phyloP scores from a whole-genome alignment of 2,329 filamentous ascomycete genomes.

The Fusarium tupiense region DNA sequence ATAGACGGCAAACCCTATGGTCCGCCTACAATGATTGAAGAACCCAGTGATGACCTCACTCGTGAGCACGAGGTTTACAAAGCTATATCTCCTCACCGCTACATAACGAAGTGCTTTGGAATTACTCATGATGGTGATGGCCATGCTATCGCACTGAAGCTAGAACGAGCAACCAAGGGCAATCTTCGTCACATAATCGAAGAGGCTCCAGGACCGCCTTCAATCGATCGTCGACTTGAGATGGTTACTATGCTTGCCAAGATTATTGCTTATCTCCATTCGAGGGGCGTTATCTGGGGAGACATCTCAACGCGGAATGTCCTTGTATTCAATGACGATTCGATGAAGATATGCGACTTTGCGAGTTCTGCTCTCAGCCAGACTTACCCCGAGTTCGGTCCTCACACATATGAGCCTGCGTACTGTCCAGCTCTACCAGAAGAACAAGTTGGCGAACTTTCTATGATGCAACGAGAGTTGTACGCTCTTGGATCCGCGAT shows the following conservation, averaged over 20 bases:
- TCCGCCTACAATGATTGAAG: not conserved
- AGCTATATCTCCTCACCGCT: not conserved
- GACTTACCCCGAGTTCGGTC: not conserved
- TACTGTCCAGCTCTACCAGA: not conserved
- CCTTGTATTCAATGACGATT: not conserved
- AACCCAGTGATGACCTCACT: not conserved
- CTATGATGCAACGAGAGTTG: not conserved
- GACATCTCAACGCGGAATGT: not conserved
- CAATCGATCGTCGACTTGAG: not conserved
- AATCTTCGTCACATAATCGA: not conserved
- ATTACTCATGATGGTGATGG: accelerated
- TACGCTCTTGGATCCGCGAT: not conserved
- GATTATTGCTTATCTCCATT: accelerated
- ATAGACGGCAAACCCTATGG: not conserved
- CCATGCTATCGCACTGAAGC: not conserved
- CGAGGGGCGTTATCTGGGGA: not conserved
- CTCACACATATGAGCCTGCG: not conserved
- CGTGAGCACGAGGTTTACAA: not conserved
- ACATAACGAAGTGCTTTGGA: not conserved
- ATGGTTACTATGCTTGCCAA: not conserved
- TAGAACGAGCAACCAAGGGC: not conserved
- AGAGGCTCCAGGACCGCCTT: not conserved
- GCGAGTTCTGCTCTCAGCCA: not conserved
- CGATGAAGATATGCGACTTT: not conserved
- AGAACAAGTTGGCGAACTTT: not conserved